Evolutionary conservation across 306 rosid genomes (phyloP).

Genomic region (cucumber (Cucumis sativus)): Cucumber_9930_V3 NC_026658.2:25198001-25198500

Average conservation of each 20-base stretch:
- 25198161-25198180: constrained; percentile 48
- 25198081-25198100: constrained; percentile 12
- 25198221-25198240: constrained; percentile 27
- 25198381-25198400: constrained; percentile 12
- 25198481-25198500: constrained; percentile 97
- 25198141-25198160: constrained; percentile 33
- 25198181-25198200: constrained; percentile 28
- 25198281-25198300: constrained; percentile 31
- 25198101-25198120: constrained; percentile 11
- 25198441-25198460: constrained; percentile 17
- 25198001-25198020: neutral
- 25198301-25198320: constrained; percentile 35
- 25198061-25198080: constrained; percentile 19
- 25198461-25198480: constrained; percentile 81
- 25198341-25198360: constrained; percentile 16
- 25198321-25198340: constrained; percentile 40
- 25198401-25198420: constrained; percentile 5
- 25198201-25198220: constrained; percentile 33
- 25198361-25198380: constrained; percentile 16
- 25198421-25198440: constrained; percentile 12
- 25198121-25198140: constrained; percentile 44
- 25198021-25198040: constrained; percentile 27
- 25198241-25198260: constrained; percentile 41
- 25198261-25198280: constrained; percentile 31
- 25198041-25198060: constrained; percentile 4